A percentile compares a stretch with the other conserved stretches of the same genome.
Conservation (phyloP, 2,329 filamentous ascomycete genomes). For the Fusarium falciforme region DNA sequence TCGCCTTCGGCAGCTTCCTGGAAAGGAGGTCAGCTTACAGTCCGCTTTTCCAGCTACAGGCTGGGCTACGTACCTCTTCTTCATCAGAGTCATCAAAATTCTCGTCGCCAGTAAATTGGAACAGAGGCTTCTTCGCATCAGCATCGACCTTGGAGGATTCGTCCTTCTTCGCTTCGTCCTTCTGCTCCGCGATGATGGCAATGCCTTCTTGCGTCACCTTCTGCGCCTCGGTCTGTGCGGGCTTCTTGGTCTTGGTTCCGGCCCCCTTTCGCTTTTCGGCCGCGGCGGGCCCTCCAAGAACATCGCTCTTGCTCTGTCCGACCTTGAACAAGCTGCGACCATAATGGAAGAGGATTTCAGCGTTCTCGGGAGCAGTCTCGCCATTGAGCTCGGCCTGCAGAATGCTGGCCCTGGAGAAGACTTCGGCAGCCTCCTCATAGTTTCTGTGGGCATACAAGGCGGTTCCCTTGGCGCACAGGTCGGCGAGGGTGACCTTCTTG, state of each 20-base stretch:
- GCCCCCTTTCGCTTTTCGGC: slow-evolving; percentile 60
- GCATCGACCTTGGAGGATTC: slow-evolving; percentile 51
- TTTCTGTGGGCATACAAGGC: slow-evolving; percentile 91
- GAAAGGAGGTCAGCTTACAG: slow-evolving; percentile 15
- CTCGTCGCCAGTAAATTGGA: slow-evolving; percentile 94
- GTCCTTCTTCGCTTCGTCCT: slow-evolving; percentile 55
- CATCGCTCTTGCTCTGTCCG: slow-evolving; percentile 93
- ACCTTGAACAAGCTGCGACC: slow-evolving; percentile 94
- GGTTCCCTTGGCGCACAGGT: slow-evolving; percentile 83
- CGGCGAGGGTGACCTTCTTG: slow-evolving; percentile 74
- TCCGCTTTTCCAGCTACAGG: too few species aligned
- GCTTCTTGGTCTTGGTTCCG: slow-evolving; percentile 52
- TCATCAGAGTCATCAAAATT: slow-evolving; percentile 89
- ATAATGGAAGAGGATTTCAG: slow-evolving; percentile 93
- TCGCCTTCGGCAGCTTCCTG: slow-evolving; percentile 52
- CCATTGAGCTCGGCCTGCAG: slow-evolving; percentile 92
- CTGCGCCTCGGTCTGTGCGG: slow-evolving; percentile 53
- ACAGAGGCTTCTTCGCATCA: slow-evolving; percentile 76
- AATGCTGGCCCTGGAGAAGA: slow-evolving; percentile 89
- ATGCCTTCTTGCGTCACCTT: slow-evolving; percentile 60
- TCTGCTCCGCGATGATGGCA: slow-evolving; percentile 57
- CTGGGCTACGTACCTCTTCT: slow-evolving; percentile 61
- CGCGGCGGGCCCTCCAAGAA: slow-evolving; percentile 84
- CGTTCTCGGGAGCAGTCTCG: slow-evolving; percentile 90
- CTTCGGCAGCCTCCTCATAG: slow-evolving; percentile 85